Conservation (phyloP, 352 stramenopile species). For the Globisporangium cystogenes region DNA sequence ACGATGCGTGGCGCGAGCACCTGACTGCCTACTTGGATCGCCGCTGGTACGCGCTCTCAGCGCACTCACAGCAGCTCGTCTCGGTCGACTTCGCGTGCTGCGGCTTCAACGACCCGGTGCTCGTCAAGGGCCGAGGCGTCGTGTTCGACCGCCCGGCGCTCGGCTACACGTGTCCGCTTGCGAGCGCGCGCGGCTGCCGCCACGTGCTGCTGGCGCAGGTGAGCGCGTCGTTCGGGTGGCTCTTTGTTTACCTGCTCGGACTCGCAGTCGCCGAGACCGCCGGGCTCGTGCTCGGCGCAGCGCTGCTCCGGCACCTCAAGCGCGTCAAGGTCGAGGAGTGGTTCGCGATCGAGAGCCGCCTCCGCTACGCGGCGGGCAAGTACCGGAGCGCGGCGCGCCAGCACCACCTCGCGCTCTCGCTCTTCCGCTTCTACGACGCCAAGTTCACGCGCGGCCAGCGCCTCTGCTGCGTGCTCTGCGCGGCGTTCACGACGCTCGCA, state of each 20-base stretch:
- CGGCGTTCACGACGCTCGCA: slow-evolving; percentile 33
- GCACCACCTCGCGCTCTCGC: slow-evolving; percentile 43
- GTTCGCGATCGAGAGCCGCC: slow-evolving; percentile 38
- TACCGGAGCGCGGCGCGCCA: slow-evolving; percentile 41
- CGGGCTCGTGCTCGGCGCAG: slow-evolving; percentile 13
- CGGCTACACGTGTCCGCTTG: slow-evolving; percentile 32
- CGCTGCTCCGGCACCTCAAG: slow-evolving; percentile 25
- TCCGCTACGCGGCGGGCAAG: slow-evolving; percentile 47
- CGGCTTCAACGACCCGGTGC: slow-evolving; percentile 41
- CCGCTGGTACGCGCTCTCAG: slow-evolving; percentile 29
- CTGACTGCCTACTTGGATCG: slow-evolving; percentile 30
- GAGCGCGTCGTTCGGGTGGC: slow-evolving; percentile 32
- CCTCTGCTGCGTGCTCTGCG: slow-evolving; percentile 40
- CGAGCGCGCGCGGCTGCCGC: slow-evolving; percentile 31
- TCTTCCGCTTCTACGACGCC: slow-evolving; percentile 39
- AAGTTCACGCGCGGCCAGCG: slow-evolving; percentile 61
- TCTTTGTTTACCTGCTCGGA: slow-evolving; percentile 35
- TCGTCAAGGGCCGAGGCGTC: slow-evolving; percentile 23
- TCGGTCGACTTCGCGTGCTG: slow-evolving; percentile 44
- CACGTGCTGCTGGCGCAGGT: slow-evolving; percentile 22
- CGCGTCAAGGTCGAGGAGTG: slow-evolving; percentile 30
- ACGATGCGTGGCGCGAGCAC: slow-evolving; percentile 21
- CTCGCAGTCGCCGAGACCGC: slow-evolving; percentile 29
- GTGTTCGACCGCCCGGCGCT: slow-evolving; percentile 40
- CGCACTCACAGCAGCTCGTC: slow-evolving; percentile 25